phyloP scores from a whole-genome alignment of 257 asterid species.

The Echium plantagineum region DNA sequence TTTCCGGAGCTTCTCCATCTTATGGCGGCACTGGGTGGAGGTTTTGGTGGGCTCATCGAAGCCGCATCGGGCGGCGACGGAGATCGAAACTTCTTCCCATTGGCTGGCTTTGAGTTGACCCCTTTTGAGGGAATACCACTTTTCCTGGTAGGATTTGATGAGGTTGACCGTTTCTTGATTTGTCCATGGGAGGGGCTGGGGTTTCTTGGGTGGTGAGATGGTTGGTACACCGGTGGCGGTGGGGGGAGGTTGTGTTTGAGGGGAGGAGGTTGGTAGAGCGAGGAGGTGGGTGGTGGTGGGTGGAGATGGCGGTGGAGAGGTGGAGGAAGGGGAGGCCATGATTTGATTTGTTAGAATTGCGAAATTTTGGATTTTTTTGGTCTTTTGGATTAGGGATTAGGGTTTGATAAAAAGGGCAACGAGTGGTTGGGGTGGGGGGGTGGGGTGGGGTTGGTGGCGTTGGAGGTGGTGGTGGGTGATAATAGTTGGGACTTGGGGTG shows the following conservation, averaged over 20 bases:
- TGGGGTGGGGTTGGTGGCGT: slow-evolving; percentile 12
- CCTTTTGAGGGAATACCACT: slow-evolving; percentile 77
- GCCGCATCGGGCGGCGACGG: slow-evolving; percentile 83
- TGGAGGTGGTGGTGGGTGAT: slow-evolving; percentile 16
- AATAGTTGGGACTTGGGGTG: too few species aligned
- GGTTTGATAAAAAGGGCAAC: too few species aligned
- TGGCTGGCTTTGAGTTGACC: slow-evolving; percentile 85
- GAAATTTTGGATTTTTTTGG: background rate
- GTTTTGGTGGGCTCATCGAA: slow-evolving; percentile 62
- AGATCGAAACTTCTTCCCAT: slow-evolving; percentile 67
- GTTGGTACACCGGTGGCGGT: slow-evolving; percentile 1
- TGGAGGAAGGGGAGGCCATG: slow-evolving; percentile 9
- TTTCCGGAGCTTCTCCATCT: slow-evolving; percentile 83
- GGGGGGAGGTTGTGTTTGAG: slow-evolving; percentile 15
- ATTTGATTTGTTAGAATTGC: background rate
- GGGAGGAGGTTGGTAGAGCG: slow-evolving; percentile 7
- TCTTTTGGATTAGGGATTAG: too few species aligned
- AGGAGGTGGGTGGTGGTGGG: slow-evolving; percentile 15
- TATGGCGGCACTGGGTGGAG: slow-evolving; percentile 93
- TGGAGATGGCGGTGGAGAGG: slow-evolving; percentile 5
- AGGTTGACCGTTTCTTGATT: slow-evolving; percentile 76
- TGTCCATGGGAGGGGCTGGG: slow-evolving; percentile 74
- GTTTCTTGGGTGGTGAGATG: slow-evolving; percentile 25
- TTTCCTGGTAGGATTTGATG: slow-evolving; percentile 75
- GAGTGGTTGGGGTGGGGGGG: background rate